Percentiles rank a stretch among this genome's conserved stretches.
These are phyloP conservation scores for Phytophthora tubulina DNA, from an alignment of 352 stramenopile genomes.

Conservation along the genomic window DNA sequence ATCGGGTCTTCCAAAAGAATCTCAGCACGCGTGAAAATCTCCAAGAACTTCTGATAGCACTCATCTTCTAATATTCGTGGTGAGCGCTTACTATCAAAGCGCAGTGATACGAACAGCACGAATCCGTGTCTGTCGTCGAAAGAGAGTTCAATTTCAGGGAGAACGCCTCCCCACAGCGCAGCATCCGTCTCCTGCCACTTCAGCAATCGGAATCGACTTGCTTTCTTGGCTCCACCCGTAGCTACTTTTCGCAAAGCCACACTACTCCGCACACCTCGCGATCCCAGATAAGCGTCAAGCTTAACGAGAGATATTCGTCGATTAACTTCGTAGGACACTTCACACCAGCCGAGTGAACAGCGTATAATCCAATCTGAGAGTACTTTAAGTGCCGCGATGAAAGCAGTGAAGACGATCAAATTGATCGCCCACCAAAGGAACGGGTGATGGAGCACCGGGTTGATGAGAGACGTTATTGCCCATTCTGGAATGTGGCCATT, in stretches of 20 bases:
- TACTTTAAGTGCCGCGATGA: constrained; percentile 58
- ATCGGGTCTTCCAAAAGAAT: constrained; percentile 35
- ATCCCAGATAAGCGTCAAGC: constrained; percentile 44
- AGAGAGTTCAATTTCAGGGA: constrained; percentile 82
- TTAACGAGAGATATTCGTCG: constrained; percentile 46
- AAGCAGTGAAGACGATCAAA: constrained; percentile 81
- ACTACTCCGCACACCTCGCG: constrained; percentile 37
- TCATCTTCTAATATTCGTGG: constrained; percentile 52
- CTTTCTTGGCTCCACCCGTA: constrained; percentile 40
- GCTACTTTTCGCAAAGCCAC: constrained; percentile 38
- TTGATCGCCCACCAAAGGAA: constrained; percentile 93
- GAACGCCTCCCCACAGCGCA: constrained; percentile 84
- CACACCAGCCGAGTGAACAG: constrained; percentile 87
- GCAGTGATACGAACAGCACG: constrained; percentile 65
- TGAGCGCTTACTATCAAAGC: constrained; percentile 57
- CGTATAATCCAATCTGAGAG: constrained; percentile 60
- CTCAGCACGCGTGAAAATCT: constrained; percentile 50
- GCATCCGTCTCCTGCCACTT: constrained; percentile 92
- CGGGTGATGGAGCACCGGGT: constrained; percentile 58
- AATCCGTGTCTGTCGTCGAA: constrained; percentile 75
- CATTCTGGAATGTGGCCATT: constrained; percentile 90
- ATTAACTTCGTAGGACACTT: constrained; percentile 82
- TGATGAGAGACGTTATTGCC: constrained; percentile 54
- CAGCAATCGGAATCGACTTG: constrained; percentile 87
- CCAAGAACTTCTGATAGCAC: constrained; percentile 51